Base-by-base conservation (phyloP, 2,329 filamentous ascomycete genomes). In the Zymoseptoria crescenta region DNA sequence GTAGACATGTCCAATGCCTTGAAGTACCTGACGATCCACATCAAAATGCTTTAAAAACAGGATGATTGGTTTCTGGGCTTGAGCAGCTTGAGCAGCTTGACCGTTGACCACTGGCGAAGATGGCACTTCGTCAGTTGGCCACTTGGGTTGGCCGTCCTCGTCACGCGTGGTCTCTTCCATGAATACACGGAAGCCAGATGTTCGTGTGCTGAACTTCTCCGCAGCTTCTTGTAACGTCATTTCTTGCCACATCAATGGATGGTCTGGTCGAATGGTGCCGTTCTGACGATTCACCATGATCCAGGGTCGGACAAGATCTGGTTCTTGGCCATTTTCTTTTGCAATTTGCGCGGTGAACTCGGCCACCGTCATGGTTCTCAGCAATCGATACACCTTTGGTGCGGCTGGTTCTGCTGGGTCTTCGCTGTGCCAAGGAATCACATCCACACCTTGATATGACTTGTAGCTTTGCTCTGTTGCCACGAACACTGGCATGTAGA, bases 231-330 rank as follows among this genome's bases (percentile, higher is more conserved):
- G 75, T 2, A 79, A 70, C 2, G 74, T 92, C 72, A 90, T 87
- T 4, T 87, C 81, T 1, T 85, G 76, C 69, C 96, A 91, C 72
- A 84, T 83, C 54, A 99, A 85, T 0, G 91, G 89, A 59, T 90
- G 87, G 71, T 99, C 94, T 0, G 95, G 94, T 19, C 94, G 85
- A 45, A 91, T 87, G 0, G 94, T 99, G 75, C 96, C 96, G 73
- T 99, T 99, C 73, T 99, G 94, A 9, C 94, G 87, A 71, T 96
- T 97, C 1, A 99, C 94, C 92, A 99, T 96, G 57, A 91, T 85
- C 95, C 94, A 99, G 19, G 96, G 83, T 21, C 94, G 85, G 24
- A 97, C 76, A 62, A 84, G 83, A 58, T 85, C 84, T 0, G 87
- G 79, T 51, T 92, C 85, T 54, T 88, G 74, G 0, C 79, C 81